A percentile compares a stretch with the other conserved stretches of the same genome.
These are phyloP conservation scores for Toxoplasma gondii DNA, from an alignment of 169 alveolate species.

Conservation along the genomic window DNA sequence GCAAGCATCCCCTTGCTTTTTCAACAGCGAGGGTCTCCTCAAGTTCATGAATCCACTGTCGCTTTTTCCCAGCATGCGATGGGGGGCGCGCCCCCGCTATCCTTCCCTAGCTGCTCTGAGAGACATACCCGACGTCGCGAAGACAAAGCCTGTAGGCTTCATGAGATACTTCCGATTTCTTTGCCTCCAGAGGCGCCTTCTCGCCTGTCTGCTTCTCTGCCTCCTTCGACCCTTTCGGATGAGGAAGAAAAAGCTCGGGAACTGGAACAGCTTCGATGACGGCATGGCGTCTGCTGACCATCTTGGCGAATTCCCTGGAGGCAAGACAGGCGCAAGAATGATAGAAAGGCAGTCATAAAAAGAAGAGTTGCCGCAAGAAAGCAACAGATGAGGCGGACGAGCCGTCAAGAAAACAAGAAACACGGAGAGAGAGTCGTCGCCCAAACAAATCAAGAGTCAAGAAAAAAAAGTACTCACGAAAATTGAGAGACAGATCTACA, in stretches of 20 bases:
- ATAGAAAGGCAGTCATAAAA: not conserved
- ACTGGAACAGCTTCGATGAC: not conserved
- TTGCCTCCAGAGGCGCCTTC: not conserved
- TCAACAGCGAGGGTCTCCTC: too few relatives aligned
- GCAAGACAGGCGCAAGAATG: not conserved
- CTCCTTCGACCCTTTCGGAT: not conserved
- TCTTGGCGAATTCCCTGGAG: conserved; percentile 2
- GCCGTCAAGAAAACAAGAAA: too few relatives aligned
- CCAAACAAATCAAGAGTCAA: too few relatives aligned
- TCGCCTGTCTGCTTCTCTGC: not conserved
- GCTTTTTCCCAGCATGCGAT: too few relatives aligned
- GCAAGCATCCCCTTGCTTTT: too few relatives aligned
- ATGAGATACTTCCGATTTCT: not conserved
- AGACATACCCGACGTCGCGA: not conserved
- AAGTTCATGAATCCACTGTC: too few relatives aligned
- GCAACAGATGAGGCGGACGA: too few relatives aligned
- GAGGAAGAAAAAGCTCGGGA: not conserved
- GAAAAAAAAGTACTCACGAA: too few relatives aligned
- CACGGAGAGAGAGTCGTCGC: too few relatives aligned
- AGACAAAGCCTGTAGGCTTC: not conserved
- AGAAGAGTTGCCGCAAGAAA: too few relatives aligned
- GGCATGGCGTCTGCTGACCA: conserved; percentile 5
- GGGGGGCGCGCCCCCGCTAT: not conserved
- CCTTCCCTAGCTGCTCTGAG: not conserved
- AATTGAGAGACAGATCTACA: too few relatives aligned